Evolutionary conservation across 2,329 filamentous ascomycete genomes (phyloP).

Genomic region (Phyllosticta paracitricarpa): DNA sequence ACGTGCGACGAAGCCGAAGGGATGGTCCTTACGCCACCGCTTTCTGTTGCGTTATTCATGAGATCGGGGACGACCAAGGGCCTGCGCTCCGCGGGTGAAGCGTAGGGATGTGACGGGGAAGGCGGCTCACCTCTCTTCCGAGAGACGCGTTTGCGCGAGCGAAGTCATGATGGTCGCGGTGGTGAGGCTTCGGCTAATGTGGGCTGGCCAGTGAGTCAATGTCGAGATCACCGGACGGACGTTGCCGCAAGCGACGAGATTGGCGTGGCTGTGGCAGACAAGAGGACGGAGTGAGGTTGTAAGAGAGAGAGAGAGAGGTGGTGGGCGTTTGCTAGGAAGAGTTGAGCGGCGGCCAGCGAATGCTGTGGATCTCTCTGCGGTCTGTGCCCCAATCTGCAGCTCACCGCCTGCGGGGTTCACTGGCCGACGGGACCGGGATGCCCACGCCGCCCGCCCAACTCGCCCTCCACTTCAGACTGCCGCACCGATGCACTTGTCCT

Average conservation of each 20-base stretch:
- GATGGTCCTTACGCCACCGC: conserved; percentile 94
- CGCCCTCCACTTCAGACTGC: background rate
- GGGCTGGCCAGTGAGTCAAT: background rate
- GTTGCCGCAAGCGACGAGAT: background rate
- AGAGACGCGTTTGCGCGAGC: conserved; percentile 76
- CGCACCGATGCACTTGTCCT: background rate
- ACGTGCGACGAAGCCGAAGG: conserved; percentile 93
- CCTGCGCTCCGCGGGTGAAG: background rate
- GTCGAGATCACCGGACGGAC: background rate
- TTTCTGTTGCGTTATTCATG: conserved; percentile 50
- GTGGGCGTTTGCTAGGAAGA: background rate
- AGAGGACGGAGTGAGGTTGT: background rate
- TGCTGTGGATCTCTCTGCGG: background rate
- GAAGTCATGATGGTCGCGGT: conserved; percentile 49
- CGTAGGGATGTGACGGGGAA: background rate
- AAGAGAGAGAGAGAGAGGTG: background rate
- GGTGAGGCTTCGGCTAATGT: background rate
- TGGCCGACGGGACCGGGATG: background rate
- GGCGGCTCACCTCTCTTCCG: conserved; percentile 34
- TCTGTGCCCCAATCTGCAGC: background rate
- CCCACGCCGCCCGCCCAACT: background rate
- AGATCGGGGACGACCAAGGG: conserved; percentile 14
- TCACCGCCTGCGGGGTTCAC: background rate
- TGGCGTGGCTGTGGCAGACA: background rate
- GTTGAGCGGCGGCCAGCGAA: background rate